phyloP scores from a whole-genome alignment of 2,329 filamentous ascomycete species.

The Botrytis squamosa region DNA sequence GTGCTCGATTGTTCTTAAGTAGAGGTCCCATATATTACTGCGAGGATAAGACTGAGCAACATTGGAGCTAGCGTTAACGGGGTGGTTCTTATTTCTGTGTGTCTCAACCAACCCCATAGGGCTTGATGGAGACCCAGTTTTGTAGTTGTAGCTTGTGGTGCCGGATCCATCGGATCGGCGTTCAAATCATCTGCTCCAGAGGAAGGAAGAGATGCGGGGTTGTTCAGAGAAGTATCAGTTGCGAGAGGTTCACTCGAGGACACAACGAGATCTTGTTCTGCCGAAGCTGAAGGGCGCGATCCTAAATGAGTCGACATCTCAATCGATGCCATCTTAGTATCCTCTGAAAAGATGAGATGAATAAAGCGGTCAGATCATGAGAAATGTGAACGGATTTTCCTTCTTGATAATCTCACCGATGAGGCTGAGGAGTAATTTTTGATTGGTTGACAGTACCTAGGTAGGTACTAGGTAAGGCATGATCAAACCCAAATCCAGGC shows the following conservation, averaged over 20 bases:
- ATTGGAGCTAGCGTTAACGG: background rate
- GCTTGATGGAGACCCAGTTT: background rate
- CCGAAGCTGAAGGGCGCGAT: background rate
- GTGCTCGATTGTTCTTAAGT: background rate
- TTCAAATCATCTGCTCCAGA: background rate
- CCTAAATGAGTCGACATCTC: background rate
- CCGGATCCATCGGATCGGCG: background rate
- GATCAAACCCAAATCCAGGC: background rate
- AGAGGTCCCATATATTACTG: background rate
- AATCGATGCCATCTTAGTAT: background rate
- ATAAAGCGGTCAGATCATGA: background rate
- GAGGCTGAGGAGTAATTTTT: background rate
- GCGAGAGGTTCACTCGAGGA: no score
- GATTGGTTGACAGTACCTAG: background rate
- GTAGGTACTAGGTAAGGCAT: background rate
- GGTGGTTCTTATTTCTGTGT: background rate
- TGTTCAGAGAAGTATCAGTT: no score
- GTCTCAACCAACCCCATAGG: background rate
- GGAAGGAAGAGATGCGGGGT: background rate
- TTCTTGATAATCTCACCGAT: background rate
- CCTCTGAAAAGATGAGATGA: background rate
- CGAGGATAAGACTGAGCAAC: background rate
- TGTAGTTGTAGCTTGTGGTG: background rate
- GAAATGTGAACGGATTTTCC: fast-evolving
- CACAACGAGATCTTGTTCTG: background rate